Percentiles rank a stretch among this genome's conserved stretches.
phyloP scores from a whole-genome alignment of 2,329 filamentous ascomycete species.

The Leptographium galeiforme region DNA sequence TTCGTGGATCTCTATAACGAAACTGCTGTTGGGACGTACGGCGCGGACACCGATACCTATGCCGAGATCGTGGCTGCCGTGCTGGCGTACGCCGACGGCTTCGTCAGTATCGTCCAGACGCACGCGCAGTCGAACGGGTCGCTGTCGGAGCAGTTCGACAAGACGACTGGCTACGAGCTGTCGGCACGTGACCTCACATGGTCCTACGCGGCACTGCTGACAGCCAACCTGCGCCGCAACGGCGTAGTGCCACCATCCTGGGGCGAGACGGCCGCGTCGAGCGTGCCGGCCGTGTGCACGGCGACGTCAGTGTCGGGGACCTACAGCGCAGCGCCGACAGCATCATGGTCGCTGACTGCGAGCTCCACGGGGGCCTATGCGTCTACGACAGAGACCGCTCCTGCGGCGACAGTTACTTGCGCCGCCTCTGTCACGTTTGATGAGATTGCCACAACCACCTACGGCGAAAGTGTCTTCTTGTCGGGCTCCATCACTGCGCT shows the following conservation, averaged over 20 bases:
- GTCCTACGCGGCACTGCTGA: constrained; percentile 60
- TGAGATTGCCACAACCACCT: constrained; percentile 40
- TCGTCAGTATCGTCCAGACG: constrained; percentile 45
- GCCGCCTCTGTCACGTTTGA: constrained; percentile 42
- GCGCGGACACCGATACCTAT: constrained; percentile 25
- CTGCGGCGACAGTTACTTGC: constrained; percentile 1
- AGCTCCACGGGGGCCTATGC: too few relatives aligned
- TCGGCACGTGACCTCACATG: constrained; percentile 58
- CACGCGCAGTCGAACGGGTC: constrained; percentile 52
- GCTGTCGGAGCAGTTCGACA: constrained; percentile 53
- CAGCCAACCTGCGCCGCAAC: constrained; percentile 43
- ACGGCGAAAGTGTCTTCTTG: constrained; percentile 53
- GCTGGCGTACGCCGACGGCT: constrained; percentile 45
- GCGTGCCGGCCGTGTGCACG: constrained; percentile 34
- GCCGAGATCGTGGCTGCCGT: constrained; percentile 42
- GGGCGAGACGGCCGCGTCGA: constrained; percentile 19
- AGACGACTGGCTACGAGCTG: constrained; percentile 34
- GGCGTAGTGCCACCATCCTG: constrained; percentile 40
- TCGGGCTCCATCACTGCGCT: constrained; percentile 45
- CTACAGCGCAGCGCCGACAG: constrained; percentile 28
- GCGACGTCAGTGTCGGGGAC: constrained; percentile 32
- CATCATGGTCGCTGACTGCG: constrained; percentile 1
- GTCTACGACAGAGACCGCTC: constrained; percentile 8
- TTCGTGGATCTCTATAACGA: constrained; percentile 52
- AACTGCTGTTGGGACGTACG: constrained; percentile 48